These are phyloP conservation scores for Hippophae gyantsensis DNA, from an alignment of 306 rosid genomes.

Conservation along the genomic window DNA sequence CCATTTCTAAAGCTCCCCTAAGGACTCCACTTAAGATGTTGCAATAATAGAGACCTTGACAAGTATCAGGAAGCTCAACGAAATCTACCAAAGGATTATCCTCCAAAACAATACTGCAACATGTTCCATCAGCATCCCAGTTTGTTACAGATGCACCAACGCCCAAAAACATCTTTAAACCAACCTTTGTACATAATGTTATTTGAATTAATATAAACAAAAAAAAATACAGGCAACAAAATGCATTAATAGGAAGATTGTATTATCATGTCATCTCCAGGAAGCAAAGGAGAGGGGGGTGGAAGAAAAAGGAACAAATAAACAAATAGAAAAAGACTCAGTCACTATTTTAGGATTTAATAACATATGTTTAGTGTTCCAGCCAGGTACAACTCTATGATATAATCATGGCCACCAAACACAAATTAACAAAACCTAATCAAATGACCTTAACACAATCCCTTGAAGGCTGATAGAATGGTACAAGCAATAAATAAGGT, in stretches of 20 bases:
- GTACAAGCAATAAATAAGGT: too few species aligned
- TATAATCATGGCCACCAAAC: too few species aligned
- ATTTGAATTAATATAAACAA: not conserved
- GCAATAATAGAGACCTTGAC: conserved; percentile 94
- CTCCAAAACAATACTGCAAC: conserved; percentile 88
- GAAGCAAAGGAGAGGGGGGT: not conserved
- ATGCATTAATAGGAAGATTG: not conserved
- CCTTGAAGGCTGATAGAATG: too few species aligned
- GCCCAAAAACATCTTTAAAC: conserved; percentile 91
- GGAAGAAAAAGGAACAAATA: too few species aligned
- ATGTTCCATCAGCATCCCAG: conserved; percentile 94
- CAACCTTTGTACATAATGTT: conserved; percentile 44
- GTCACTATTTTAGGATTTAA: too few species aligned
- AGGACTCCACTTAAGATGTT: conserved; percentile 89
- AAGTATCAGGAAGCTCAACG: conserved; percentile 93
- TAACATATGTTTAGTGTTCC: too few species aligned
- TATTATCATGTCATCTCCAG: not conserved
- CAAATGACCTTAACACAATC: too few species aligned
- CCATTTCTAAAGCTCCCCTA: conserved; percentile 97
- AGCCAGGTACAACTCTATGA: too few species aligned
- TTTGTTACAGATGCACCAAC: conserved; percentile 85
- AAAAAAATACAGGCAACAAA: not conserved
- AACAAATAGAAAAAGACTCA: too few species aligned
- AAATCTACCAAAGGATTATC: conserved; percentile 96
- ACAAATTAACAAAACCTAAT: too few species aligned